phyloP scores from a whole-genome alignment of 441 rosid species.

The Pelargonium fulgidum region DNA sequence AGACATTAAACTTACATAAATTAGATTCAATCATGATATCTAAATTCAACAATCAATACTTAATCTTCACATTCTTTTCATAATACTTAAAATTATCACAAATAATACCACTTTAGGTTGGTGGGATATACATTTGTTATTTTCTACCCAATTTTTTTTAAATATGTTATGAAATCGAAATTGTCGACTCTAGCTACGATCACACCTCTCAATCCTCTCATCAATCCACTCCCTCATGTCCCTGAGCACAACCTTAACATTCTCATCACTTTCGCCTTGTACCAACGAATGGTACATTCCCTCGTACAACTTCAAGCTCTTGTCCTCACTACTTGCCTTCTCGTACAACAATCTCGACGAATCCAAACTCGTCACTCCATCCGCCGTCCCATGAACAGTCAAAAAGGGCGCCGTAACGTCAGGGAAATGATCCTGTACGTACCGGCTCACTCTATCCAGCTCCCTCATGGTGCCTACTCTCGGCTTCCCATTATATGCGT shows the following conservation, averaged over 20 bases:
- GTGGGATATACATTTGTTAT: no score
- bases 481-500: conserved; percentile 69
- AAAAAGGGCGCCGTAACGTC: conserved; percentile 53
- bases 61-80: no score
- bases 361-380: conserved; percentile 64
- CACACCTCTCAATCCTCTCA: conserved; percentile 59
- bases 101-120: no score
- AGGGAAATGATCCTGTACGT: conserved; percentile 62
- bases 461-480: conserved; percentile 94
- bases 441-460: conserved; percentile 52
- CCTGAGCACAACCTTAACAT: conserved; percentile 51
- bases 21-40: no score
- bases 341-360: conserved; percentile 66
- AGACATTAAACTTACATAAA: no score
- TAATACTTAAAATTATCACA: no score
- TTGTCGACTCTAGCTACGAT: conserved; percentile 19
- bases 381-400: conserved; percentile 70
- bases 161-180: no score
- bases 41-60: no score
- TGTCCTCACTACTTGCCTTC: conserved; percentile 60
- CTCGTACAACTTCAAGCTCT: conserved; percentile 68
- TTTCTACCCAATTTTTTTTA: no score
- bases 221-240: conserved; percentile 97
- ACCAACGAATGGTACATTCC: conserved; percentile 86
- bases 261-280: conserved; percentile 84